Percentiles rank a stretch among this genome's conserved stretches.
Conservation (phyloP, 1,139 yeast species). For the Suhomyces wounanorum region DNA sequence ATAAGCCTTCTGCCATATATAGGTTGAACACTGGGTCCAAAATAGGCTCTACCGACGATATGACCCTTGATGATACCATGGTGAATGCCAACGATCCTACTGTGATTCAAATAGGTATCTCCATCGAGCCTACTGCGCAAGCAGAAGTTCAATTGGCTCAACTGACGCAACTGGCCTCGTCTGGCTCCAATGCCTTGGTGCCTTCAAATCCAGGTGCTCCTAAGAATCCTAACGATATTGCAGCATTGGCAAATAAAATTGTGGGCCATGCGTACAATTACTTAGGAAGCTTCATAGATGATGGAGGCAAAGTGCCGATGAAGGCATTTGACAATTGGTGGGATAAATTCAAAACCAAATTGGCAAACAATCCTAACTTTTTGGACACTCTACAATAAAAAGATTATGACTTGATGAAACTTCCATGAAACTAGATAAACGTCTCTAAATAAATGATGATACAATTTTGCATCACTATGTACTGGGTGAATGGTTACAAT, state of each 20-base stretch:
- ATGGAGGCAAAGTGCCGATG: slow-evolving; percentile 78
- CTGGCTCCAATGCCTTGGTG: slow-evolving; percentile 15
- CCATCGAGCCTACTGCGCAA: slow-evolving; percentile 72
- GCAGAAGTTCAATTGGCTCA: slow-evolving; percentile 55
- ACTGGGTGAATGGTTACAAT: neutral
- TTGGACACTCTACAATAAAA: slow-evolving; percentile 42
- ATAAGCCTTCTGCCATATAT: slow-evolving; percentile 90
- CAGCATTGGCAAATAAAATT: slow-evolving; percentile 76
- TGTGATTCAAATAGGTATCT: slow-evolving; percentile 73
- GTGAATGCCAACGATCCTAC: slow-evolving; percentile 24
- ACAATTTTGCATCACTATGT: neutral
- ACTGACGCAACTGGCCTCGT: slow-evolving; percentile 25
- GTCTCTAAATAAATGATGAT: neutral
- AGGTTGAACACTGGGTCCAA: slow-evolving; percentile 58
- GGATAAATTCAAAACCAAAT: slow-evolving; percentile 78
- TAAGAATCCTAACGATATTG: slow-evolving; percentile 32
- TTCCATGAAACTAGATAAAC: neutral
- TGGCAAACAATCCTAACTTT: slow-evolving; percentile 80
- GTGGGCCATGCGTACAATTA: slow-evolving; percentile 91
- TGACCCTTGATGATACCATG: slow-evolving; percentile 17
- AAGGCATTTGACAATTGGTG: slow-evolving; percentile 95
- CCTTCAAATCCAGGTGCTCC: slow-evolving; percentile 13
- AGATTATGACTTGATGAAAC: neutral
- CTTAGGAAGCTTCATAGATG: slow-evolving; percentile 80
- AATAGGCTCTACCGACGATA: slow-evolving; percentile 38